Conservation (phyloP, 495 filamentous ascomycete genomes). For the Parathielavia appendiculata region DNA sequence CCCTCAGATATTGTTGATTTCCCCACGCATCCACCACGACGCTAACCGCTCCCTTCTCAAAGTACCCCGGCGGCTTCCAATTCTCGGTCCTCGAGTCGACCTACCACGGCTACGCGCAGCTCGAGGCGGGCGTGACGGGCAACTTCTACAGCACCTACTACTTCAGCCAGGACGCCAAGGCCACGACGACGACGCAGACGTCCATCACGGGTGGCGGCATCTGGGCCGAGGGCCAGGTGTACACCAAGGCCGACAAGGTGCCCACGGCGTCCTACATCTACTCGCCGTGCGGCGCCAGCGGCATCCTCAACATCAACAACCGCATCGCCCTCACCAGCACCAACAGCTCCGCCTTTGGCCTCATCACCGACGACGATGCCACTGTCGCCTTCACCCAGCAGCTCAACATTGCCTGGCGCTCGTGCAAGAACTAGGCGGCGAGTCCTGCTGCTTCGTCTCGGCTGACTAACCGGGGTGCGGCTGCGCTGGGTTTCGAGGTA, state of each 20-base stretch:
- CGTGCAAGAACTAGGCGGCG: slow-evolving; percentile 34
- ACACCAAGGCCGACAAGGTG: slow-evolving; percentile 53
- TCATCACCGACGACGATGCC: slow-evolving; percentile 53
- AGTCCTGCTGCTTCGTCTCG: not conserved
- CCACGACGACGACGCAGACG: slow-evolving; percentile 49
- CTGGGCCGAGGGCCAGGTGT: slow-evolving; percentile 47
- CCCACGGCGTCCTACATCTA: slow-evolving; percentile 51
- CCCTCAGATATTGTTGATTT: no score
- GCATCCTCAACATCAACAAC: slow-evolving; percentile 58
- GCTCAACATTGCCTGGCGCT: slow-evolving; percentile 48
- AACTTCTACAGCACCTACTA: slow-evolving; percentile 54
- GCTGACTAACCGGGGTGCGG: not conserved
- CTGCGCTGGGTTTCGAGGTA: not conserved
- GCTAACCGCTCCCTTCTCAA: not conserved
- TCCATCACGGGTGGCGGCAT: slow-evolving; percentile 44
- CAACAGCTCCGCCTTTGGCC: slow-evolving; percentile 41
- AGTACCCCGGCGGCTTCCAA: slow-evolving; percentile 56
- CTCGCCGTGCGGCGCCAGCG: slow-evolving; percentile 52
- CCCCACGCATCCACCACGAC: no score
- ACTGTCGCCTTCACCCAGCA: slow-evolving; percentile 53
- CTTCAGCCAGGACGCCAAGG: slow-evolving; percentile 47
- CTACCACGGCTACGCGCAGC: slow-evolving; percentile 54
- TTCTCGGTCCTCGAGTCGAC: slow-evolving; percentile 51
- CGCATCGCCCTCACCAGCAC: slow-evolving; percentile 47
- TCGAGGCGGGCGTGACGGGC: slow-evolving; percentile 51